These are phyloP conservation scores for Vitis hybrid DNA, from an alignment of 177 flowering plant genomes.

Conservation along the genomic window DNA sequence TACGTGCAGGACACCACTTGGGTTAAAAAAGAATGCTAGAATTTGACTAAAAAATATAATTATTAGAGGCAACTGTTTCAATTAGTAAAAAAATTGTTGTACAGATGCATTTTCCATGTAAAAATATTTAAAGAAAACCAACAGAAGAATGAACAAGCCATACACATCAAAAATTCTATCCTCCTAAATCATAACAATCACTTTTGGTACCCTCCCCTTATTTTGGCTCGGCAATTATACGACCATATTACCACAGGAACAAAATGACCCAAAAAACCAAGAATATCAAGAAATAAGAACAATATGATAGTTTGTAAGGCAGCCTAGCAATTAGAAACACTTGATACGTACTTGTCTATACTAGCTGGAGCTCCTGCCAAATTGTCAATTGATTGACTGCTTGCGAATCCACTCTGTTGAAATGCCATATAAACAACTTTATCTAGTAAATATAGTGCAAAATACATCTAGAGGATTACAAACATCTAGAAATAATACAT, in stretches of 20 bases:
- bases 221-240: no score
- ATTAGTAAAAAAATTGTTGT: no score
- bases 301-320: neutral
- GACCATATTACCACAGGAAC: neutral
- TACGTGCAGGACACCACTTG: neutral
- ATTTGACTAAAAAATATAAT: no score
- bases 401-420: constrained; percentile 68
- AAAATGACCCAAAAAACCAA: neutral
- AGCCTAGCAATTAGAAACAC: constrained; percentile 2
- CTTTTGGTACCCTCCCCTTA: no score
- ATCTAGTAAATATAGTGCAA: neutral
- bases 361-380: constrained; percentile 40
- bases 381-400: constrained; percentile 55
- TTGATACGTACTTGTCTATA: constrained; percentile 47
- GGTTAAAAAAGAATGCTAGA: neutral
- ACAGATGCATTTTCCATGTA: no score
- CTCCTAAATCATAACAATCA: no score
- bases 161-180: no score
- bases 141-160: no score
- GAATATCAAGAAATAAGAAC: constrained; percentile 2
- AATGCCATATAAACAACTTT: neutral
- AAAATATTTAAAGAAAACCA: no score
- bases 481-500: neutral
- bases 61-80: no score
- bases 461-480: neutral